These are phyloP conservation scores for Epichloe uncinata DNA, from an alignment of 2,329 filamentous ascomycete species.

Conservation along the genomic window DNA sequence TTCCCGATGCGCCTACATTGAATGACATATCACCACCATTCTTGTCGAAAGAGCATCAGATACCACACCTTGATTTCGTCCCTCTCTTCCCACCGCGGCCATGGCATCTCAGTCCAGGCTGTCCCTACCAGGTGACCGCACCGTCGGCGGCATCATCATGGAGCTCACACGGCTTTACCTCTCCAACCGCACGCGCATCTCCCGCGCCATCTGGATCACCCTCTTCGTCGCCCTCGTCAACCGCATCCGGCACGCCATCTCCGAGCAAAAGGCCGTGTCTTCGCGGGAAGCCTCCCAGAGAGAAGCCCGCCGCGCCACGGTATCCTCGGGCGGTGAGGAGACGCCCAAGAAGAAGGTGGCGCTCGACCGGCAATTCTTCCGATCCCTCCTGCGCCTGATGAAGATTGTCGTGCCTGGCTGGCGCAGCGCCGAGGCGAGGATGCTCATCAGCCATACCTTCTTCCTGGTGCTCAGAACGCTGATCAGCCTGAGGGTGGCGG, in stretches of 20 bases:
- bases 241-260: slow-evolving; percentile 80
- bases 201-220: slow-evolving; percentile 69
- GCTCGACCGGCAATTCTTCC: slow-evolving; percentile 71
- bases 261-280: slow-evolving; percentile 81
- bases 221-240: slow-evolving; percentile 70
- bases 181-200: slow-evolving; percentile 67
- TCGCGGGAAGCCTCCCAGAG: slow-evolving; percentile 49
- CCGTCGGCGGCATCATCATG: slow-evolving; percentile 50
- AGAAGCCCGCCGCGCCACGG: slow-evolving; percentile 34
- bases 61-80: too few relatives aligned
- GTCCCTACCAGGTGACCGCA: slow-evolving; percentile 44
- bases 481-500: slow-evolving; percentile 89
- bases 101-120: slow-evolving; percentile 73
- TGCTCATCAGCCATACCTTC: slow-evolving; percentile 82
- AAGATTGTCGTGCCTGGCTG: slow-evolving; percentile 84
- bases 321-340: slow-evolving; percentile 22
- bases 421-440: slow-evolving; percentile 73
- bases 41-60: too few relatives aligned
- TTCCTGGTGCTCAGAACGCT: slow-evolving; percentile 84
- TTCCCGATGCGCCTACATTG: too few relatives aligned
- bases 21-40: too few relatives aligned
- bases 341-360: slow-evolving; percentile 67
- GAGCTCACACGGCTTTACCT: slow-evolving; percentile 62
- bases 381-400: slow-evolving; percentile 62
- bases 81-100: slow-evolving; percentile 4